These are phyloP conservation scores for Oryza coarctata DNA, from an alignment of 176 grass and related monocot species.

Conservation along the genomic window DNA sequence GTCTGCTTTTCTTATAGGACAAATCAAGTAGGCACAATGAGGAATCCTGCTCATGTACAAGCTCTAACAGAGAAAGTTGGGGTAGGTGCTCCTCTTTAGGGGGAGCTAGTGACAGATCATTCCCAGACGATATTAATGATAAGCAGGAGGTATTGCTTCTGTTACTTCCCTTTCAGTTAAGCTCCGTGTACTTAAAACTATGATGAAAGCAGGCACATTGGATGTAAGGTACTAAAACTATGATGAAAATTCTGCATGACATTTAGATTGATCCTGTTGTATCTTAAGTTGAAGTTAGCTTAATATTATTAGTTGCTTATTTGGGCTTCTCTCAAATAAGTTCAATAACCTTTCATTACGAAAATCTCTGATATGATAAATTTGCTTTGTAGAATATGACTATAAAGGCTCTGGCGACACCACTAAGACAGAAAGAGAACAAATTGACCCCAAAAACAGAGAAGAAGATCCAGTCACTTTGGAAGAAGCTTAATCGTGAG, in stretches of 20 bases:
- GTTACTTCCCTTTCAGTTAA: slow-evolving; percentile 16
- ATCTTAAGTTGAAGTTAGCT: background rate
- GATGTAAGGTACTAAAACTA: background rate
- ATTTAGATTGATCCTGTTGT: background rate
- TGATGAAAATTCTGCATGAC: background rate
- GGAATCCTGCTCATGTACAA: slow-evolving; percentile 78
- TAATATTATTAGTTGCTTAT: background rate
- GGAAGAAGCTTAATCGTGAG: slow-evolving; percentile 56
- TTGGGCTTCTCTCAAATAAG: background rate
- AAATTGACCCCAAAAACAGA: slow-evolving; percentile 48
- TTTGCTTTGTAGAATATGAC: slow-evolving; percentile 56
- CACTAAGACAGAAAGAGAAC: slow-evolving; percentile 46
- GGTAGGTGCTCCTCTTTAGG: slow-evolving; percentile 92
- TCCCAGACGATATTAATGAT: slow-evolving; percentile 47
- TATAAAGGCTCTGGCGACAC: slow-evolving; percentile 71
- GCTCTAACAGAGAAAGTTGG: slow-evolving; percentile 90
- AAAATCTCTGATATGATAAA: background rate
- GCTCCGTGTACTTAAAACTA: background rate
- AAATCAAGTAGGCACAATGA: slow-evolving; percentile 55
- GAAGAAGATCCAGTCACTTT: slow-evolving; percentile 51
- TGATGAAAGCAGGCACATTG: background rate
- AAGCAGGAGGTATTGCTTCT: slow-evolving; percentile 57
- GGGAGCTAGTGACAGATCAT: slow-evolving; percentile 61
- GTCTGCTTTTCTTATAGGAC: slow-evolving; percentile 50
- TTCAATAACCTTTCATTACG: background rate